Evolutionary conservation across 176 grass and related monocot genomes (phyloP).

Genomic region (Alopecurus myosuroides): DNA sequence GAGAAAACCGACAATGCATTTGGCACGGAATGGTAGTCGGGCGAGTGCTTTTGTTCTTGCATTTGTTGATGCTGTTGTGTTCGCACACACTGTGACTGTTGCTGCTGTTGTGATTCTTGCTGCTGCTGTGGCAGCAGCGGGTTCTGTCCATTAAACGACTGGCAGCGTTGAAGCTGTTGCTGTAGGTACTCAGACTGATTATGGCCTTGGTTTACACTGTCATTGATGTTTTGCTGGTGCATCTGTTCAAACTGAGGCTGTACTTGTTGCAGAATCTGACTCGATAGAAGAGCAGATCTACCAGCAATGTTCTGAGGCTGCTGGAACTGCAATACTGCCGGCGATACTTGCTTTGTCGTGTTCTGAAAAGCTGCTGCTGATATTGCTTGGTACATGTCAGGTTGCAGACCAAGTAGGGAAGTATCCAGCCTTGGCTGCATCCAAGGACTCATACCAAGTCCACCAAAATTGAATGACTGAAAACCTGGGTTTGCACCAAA

Average conservation of each 20-base stretch:
- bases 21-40: constrained; percentile 29
- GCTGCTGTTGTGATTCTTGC: constrained; percentile 33
- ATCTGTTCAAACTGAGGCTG: constrained; percentile 61
- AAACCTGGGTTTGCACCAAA: constrained; percentile 58
- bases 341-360: constrained; percentile 52
- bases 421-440: constrained; percentile 67
- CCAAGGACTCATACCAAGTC: constrained; percentile 57
- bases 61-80: constrained; percentile 61
- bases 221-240: constrained; percentile 42
- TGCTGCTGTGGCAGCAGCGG: constrained; percentile 24
- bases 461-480: constrained; percentile 76
- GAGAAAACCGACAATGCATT: constrained; percentile 35
- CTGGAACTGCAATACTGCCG: constrained; percentile 76
- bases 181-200: constrained; percentile 58
- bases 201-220: constrained; percentile 50
- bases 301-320: constrained; percentile 50
- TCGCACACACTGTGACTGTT: constrained; percentile 46
- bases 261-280: constrained; percentile 61
- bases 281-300: constrained; percentile 44
- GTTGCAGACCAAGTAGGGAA: constrained; percentile 55
- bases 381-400: constrained; percentile 69
- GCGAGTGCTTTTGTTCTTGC: constrained; percentile 47
- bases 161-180: constrained; percentile 36
- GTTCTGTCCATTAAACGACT: constrained; percentile 57
- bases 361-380: constrained; percentile 37